Conservation (phyloP, 106 monocot species). For the Ottelia alismoides region DNA sequence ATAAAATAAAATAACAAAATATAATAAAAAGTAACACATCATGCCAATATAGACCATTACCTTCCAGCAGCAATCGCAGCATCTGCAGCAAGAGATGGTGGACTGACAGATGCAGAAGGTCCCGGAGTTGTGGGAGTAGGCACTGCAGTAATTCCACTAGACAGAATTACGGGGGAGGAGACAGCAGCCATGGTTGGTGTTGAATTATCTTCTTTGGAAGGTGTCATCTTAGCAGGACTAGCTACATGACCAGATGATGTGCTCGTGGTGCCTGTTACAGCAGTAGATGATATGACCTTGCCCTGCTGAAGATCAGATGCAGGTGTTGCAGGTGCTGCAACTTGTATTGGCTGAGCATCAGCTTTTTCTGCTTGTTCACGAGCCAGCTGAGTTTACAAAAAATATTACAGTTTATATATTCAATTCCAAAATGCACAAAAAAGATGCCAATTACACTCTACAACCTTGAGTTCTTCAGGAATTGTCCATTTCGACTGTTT, state of each 20-base stretch:
- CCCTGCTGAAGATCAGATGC: slow-evolving; percentile 9
- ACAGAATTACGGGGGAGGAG: slow-evolving; percentile 1
- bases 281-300: too few relatives aligned
- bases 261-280: too few relatives aligned
- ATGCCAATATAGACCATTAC: too few relatives aligned
- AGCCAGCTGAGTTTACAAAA: slow-evolving; percentile 57
- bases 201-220: too few relatives aligned
- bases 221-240: too few relatives aligned
- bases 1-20: too few relatives aligned
- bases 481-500: slow-evolving; percentile 96
- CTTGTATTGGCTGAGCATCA: slow-evolving; percentile 28
- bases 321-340: slow-evolving; percentile 11
- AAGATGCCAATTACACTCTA: too few relatives aligned
- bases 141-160: neutral
- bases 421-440: too few relatives aligned
- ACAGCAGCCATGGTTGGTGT: slow-evolving; percentile 9
- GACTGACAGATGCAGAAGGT: slow-evolving; percentile 9
- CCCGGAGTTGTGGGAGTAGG: slow-evolving; percentile 7
- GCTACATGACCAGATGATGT: too few relatives aligned
- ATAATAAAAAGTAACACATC: too few relatives aligned
- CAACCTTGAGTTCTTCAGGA: slow-evolving; percentile 96
- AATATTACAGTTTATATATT: too few relatives aligned
- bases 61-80: too few relatives aligned
- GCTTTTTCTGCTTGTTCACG: slow-evolving; percentile 81
- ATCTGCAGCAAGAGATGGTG: slow-evolving; percentile 2